Base-by-base conservation (phyloP, 2,329 filamentous ascomycete genomes). In the Bipolaris victoriae region DNA sequence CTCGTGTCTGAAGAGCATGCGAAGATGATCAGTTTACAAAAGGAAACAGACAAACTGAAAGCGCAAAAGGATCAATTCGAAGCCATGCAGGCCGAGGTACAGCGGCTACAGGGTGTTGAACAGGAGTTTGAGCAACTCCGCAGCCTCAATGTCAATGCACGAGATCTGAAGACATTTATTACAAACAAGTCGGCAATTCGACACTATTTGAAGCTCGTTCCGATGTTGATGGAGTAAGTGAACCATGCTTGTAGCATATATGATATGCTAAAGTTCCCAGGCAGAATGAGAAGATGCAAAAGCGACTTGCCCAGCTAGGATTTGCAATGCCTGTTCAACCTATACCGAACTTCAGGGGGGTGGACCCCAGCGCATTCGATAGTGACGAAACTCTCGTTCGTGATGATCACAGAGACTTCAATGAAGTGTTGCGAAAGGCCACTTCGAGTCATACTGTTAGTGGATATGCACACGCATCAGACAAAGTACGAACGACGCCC, bases 1-100 rank as follows among this genome's bases (percentile, higher is more conserved):
- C 71, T 77, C 37, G 76, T 76, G 35, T 68, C 78, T 15, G 62
- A 67, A 26, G 68, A 75, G 18, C 75, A 78, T 9, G 60, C 62
- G 3, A 71, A 71, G 36, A 67, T 76, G 35, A 58, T 71, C 18
- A 44, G 26, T 15, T 57, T 73, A 6, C 58, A 71, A 43, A 55
- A 68, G 15, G 67, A 74, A 51, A 62, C 57, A 15, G 55, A 66
- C 16, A 46, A 59, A 18, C 36, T 71, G 33, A 55, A 52, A 6
- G 52, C 47, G 15, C 52, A 55, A n/a, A 51, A 63, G 37, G 40
- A 55, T 18, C 51, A 62, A 6, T 52, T 53, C 20, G 50, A 63
- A 13, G 47, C 55, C 16, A 40, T 64, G n/a, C 50, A 58, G 24
- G 49, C 52, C 10, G 63, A 69, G 20, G 20, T 68, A 1, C 51